A percentile compares a stretch with the other conserved stretches of the same genome.
Evolutionary conservation across 2,329 filamentous ascomycete genomes (phyloP).

Genomic region (Diplodia sapinea): DNA sequence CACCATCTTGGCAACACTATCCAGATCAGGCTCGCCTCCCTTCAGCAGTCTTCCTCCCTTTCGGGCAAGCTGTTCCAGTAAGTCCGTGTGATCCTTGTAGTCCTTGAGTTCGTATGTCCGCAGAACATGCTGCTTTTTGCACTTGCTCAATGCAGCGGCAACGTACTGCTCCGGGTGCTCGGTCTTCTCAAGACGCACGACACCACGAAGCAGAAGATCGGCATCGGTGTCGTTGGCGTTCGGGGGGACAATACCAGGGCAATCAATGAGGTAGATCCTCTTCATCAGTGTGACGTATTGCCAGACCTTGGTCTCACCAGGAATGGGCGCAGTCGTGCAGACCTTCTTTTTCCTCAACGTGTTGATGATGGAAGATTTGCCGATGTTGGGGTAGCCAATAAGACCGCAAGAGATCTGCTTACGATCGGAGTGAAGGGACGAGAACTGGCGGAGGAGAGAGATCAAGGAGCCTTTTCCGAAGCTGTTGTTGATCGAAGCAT

Average conservation of each 20-base stretch:
- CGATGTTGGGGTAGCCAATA: constrained; percentile 89
- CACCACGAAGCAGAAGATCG: constrained; percentile 87
- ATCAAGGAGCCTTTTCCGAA: constrained; percentile 97
- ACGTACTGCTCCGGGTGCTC: constrained; percentile 97
- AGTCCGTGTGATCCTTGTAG: constrained; percentile 77
- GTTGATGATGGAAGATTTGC: constrained; percentile 97
- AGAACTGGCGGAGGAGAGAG: constrained; percentile 89
- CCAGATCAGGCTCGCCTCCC: constrained; percentile 92
- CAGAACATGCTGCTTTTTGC: constrained; percentile 87
- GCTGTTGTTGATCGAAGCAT: constrained; percentile 91
- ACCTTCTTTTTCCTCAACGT: constrained; percentile 93
- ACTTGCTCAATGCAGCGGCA: constrained; percentile 75
- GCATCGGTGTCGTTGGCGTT: constrained; percentile 82
- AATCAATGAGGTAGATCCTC: constrained; percentile 93
- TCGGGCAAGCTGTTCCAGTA: constrained; percentile 83
- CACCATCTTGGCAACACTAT: constrained; percentile 95
- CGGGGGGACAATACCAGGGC: constrained; percentile 93
- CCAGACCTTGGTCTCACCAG: constrained; percentile 97
- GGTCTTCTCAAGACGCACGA: constrained; percentile 93
- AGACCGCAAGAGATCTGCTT: constrained; percentile 95
- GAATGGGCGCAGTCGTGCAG: constrained; percentile 90
- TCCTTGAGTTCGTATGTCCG: constrained; percentile 84
- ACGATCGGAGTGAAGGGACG: constrained; percentile 81
- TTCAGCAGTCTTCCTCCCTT: constrained; percentile 86
- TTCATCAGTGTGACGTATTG: constrained; percentile 97